phyloP scores from a whole-genome alignment of 2,329 filamentous ascomycete genomes.

The Raffaelea arxii region DNA sequence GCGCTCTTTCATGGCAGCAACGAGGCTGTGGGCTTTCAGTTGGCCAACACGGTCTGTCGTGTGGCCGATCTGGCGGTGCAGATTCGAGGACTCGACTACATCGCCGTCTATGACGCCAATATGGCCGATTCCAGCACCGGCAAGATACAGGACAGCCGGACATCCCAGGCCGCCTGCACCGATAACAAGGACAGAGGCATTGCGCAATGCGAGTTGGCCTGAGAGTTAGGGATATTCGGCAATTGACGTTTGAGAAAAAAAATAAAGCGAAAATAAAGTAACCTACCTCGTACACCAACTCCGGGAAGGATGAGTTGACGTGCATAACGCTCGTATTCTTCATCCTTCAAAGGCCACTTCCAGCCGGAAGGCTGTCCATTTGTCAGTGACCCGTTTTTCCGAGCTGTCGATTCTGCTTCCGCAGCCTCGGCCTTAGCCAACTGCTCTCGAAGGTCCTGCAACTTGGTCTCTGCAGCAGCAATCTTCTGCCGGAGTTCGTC shows the following conservation, averaged over 20 bases:
- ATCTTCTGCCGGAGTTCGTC: slow-evolving; percentile 37
- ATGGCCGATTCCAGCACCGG: slow-evolving; percentile 76
- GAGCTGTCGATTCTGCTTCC: slow-evolving; percentile 1
- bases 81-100: slow-evolving; percentile 76
- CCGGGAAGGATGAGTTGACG: slow-evolving; percentile 82
- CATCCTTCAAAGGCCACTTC: slow-evolving; percentile 59
- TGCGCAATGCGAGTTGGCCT: slow-evolving; percentile 69
- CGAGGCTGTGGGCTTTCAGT: slow-evolving; percentile 72
- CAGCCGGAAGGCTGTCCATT: slow-evolving; percentile 13
- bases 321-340: slow-evolving; percentile 81
- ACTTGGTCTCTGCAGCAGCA: slow-evolving; percentile 33
- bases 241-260: not conserved
- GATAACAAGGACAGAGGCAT: slow-evolving; percentile 65
- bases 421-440: slow-evolving; percentile 31
- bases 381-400: not conserved
- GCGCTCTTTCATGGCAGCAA: slow-evolving; percentile 48
- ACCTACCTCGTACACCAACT: slow-evolving; percentile 61
- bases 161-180: slow-evolving; percentile 87
- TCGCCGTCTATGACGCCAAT: slow-evolving; percentile 85
- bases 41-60: slow-evolving; percentile 58
- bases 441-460: slow-evolving; percentile 33
- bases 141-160: slow-evolving; percentile 85
- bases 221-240: not conserved
- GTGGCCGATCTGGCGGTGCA: slow-evolving; percentile 88
- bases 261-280: not conserved